Evolutionary conservation across 306 rosid species (phyloP), one percentile per base, ranked within the genome.

Genomic region (Argentina anserina): DNA sequence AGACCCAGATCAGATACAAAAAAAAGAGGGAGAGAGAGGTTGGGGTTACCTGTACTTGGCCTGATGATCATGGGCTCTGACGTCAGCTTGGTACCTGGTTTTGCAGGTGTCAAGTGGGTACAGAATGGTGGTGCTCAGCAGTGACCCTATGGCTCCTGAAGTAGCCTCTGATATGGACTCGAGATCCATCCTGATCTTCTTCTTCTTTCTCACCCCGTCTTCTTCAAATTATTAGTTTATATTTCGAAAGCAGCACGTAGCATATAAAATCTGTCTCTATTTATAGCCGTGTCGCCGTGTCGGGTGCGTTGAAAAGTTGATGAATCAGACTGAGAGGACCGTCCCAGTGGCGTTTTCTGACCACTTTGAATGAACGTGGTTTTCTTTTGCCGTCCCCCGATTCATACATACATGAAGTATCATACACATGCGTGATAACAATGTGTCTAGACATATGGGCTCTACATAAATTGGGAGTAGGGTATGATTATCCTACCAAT

Each of bases 91-190:
- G 75, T 84, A 91, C 83, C 87, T 91, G 75, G 99, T 90, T 78
- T 95, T 95, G 82, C 97, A 91, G 56, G 97, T 95, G 72, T 95
- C 99, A 17, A 95, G 96, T 0, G 99, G 99, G 84, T 95, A 95
- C 69, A 95, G 81, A 73, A 95, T 78, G 78, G 97, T 90, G 71
- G 97, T 91, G 88, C 99, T 95, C 28, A 91, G 18, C 15, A 95
- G 79, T 68, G 99, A 95, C 79, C 99, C 99, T 55, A 95, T 81
- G 76, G 99, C 99, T 6, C 99, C 99, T 3, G 99, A 95, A 50
- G 99, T 92, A 10, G 99, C 99, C 84, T 95, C 99, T 3, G 99
- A 90, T 69, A 95, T 69, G 0, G 99, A 95, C 82, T 95, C 93
- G 70, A 95, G 91, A 90, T 95, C 97, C 86, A 86, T 42, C 26